phyloP scores from a whole-genome alignment of 768 basidiomycete genomes.

The Suillus weaverae region DNA sequence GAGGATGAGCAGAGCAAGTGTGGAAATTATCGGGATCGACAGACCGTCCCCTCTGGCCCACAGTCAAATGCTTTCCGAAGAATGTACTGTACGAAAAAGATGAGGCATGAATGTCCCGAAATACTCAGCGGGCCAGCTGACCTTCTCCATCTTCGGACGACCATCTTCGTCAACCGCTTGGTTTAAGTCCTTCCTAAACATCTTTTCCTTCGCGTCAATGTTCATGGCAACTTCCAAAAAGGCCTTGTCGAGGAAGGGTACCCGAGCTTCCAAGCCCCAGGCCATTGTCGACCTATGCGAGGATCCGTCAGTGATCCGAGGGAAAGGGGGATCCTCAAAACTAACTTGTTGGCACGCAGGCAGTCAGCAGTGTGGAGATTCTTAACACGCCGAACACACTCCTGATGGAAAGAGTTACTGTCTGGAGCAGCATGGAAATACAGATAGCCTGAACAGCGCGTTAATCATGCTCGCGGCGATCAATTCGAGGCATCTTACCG shows the following conservation, averaged over 20 bases:
- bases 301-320: constrained; percentile 7
- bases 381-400: constrained; percentile 92
- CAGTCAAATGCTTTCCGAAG: constrained; percentile 94
- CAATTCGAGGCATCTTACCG: constrained; percentile 47
- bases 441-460: constrained; percentile 70
- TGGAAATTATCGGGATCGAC: constrained; percentile 5
- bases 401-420: constrained; percentile 86
- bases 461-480: constrained; percentile 9
- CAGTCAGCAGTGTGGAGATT: constrained; percentile 98
- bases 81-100: constrained; percentile 66
- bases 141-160: constrained; percentile 94
- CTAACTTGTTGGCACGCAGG: constrained; percentile 94
- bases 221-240: constrained; percentile 96
- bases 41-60: constrained; percentile 72
- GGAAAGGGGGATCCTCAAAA: constrained; percentile 7
- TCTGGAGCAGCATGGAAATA: constrained; percentile 99
- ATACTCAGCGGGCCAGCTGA: constrained; percentile 27
- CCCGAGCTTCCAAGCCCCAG: constrained; percentile 98
- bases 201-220: constrained; percentile 83
- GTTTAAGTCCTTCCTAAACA: constrained; percentile 77
- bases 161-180: constrained; percentile 85
- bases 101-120: constrained; percentile 2
- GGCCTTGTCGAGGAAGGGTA: constrained; percentile 96
- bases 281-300: constrained; percentile 90
- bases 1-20: neutral